A percentile compares a stretch with the other conserved stretches of the same genome.
Conservation (phyloP, 2,329 filamentous ascomycete genomes). For the Fusarium zealandicum region DNA sequence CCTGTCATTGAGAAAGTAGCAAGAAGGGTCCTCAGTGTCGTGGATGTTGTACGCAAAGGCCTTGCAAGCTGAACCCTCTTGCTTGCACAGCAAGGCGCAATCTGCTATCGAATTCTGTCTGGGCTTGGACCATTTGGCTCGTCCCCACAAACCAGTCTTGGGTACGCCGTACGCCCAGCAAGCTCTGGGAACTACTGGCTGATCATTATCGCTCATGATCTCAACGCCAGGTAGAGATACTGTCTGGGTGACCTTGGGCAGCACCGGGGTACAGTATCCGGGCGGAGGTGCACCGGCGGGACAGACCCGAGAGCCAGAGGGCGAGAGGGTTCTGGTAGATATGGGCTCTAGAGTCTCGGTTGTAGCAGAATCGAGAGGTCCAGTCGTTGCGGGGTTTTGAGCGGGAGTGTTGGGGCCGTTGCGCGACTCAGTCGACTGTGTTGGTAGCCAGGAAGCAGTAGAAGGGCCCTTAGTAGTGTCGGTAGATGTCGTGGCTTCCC, state of each 20-base stretch:
- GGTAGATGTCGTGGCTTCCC: too few relatives aligned
- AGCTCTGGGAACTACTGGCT: not conserved
- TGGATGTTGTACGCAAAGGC: not conserved
- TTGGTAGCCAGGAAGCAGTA: too few relatives aligned
- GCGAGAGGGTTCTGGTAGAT: not conserved
- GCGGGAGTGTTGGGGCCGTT: too few relatives aligned
- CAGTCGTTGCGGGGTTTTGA: not conserved
- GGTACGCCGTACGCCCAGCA: slow-evolving; percentile 11
- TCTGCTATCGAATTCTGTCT: slow-evolving; percentile 20
- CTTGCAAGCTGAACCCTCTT: slow-evolving; percentile 3
- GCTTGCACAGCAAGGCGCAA: slow-evolving; percentile 10
- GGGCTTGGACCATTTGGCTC: not conserved
- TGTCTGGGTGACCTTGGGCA: not conserved
- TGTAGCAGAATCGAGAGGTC: not conserved
- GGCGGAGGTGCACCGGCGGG: slow-evolving; percentile 7
- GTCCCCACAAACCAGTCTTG: slow-evolving; percentile 6
- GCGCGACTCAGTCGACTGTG: too few relatives aligned
- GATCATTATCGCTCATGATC: not conserved
- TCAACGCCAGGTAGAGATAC: not conserved
- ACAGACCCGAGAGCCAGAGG: slow-evolving; percentile 4
- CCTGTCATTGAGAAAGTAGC: not conserved
- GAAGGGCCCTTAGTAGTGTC: too few relatives aligned
- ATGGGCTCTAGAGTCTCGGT: not conserved
- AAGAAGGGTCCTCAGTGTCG: not conserved
- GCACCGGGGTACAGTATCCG: slow-evolving; percentile 1